phyloP scores from a whole-genome alignment of 495 filamentous ascomycete genomes.

The Xylaria longipes region DNA sequence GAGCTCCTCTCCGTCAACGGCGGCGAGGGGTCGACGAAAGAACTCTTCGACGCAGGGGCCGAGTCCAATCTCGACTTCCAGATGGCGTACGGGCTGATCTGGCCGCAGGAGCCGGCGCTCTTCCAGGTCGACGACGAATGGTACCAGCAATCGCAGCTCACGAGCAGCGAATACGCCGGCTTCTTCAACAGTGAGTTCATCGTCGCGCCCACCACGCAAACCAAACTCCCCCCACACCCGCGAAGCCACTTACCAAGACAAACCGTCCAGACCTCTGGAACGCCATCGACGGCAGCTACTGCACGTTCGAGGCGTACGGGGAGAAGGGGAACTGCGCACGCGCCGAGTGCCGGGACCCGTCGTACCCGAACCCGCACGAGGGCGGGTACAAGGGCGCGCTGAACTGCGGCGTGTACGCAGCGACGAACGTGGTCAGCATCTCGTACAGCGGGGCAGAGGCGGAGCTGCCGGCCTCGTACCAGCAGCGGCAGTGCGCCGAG shows the following conservation, averaged over 20 bases:
- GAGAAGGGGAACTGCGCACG: constrained; percentile 41
- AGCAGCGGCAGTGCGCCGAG: constrained; percentile 50
- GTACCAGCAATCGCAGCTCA: constrained; percentile 42
- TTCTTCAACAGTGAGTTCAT: constrained; percentile 40
- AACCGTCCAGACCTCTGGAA: constrained; percentile 53
- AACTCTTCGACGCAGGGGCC: constrained; percentile 35
- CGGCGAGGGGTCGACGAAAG: constrained; percentile 34
- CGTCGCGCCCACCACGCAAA: no score
- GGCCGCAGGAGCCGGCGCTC: constrained; percentile 63
- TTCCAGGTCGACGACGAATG: constrained; percentile 63
- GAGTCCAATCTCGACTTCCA: constrained; percentile 46
- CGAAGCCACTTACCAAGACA: neutral
- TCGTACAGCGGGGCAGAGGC: constrained; percentile 48
- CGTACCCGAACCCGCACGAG: constrained; percentile 58
- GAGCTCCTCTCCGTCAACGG: constrained; percentile 48
- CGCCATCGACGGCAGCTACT: constrained; percentile 71
- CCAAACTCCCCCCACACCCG: no score
- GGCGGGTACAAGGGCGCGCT: constrained; percentile 63
- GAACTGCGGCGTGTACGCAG: constrained; percentile 62
- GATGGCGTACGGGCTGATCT: constrained; percentile 49
- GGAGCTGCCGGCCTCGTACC: constrained; percentile 44
- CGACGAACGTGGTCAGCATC: constrained; percentile 50
- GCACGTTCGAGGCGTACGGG: constrained; percentile 53
- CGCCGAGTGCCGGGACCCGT: constrained; percentile 50
- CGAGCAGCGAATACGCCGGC: constrained; percentile 40